Percentiles rank a stretch among this genome's conserved stretches.
Conservation (phyloP, 2,329 filamentous ascomycete species). For the Cladosporium austrohemisphaericum region DNA sequence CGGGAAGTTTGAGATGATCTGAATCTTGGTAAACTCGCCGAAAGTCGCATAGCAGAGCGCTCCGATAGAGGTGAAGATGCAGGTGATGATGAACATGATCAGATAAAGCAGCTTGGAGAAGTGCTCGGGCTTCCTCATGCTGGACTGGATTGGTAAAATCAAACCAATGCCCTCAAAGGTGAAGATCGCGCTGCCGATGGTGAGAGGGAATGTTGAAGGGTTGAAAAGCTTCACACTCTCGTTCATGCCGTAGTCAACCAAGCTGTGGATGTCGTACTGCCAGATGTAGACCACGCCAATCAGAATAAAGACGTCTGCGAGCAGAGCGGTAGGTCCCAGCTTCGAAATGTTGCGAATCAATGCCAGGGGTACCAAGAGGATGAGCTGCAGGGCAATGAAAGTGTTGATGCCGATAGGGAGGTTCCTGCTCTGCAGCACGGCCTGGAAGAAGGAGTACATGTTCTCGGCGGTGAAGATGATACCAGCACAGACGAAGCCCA, state of each 20-base stretch:
- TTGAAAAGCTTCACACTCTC: conserved; percentile 66
- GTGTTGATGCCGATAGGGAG: conserved; percentile 52
- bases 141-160: conserved; percentile 71
- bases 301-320: conserved; percentile 69
- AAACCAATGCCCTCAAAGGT: conserved; percentile 76
- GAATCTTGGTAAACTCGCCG: conserved; percentile 63
- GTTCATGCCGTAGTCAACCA: conserved; percentile 56
- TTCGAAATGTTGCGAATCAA: conserved; percentile 74
- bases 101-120: conserved; percentile 63
- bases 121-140: conserved; percentile 66
- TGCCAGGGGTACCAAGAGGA: conserved; percentile 62
- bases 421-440: conserved; percentile 49
- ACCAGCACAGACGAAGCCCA: conserved; percentile 74
- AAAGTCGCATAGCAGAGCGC: conserved; percentile 72
- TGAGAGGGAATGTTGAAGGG: conserved; percentile 64
- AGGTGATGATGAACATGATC: conserved; percentile 70
- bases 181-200: conserved; percentile 70
- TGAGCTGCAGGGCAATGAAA: conserved; percentile 64
- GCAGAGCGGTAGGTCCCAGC: conserved; percentile 63
- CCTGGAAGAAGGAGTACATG: conserved; percentile 62
- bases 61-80: conserved; percentile 69
- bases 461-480: conserved; percentile 77
- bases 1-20: conserved; percentile 73
- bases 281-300: conserved; percentile 70
- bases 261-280: conserved; percentile 61